Conservation (phyloP, 2,329 filamentous ascomycete genomes). For the Orbilia javanica region DNA sequence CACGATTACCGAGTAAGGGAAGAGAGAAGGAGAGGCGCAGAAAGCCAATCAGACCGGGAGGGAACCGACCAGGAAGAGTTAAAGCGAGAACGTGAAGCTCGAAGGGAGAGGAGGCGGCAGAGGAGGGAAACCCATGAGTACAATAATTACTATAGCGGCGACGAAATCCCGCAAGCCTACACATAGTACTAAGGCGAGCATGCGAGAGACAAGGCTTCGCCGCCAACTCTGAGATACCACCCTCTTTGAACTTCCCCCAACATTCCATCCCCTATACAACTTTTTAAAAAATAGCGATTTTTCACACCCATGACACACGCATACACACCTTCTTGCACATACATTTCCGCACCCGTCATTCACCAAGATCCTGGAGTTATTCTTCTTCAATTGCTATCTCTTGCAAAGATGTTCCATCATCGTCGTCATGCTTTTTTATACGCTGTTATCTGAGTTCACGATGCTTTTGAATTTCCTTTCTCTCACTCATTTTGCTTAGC, state of each 20-base stretch:
- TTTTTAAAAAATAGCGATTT: conserved; percentile 22
- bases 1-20: conserved; percentile 41
- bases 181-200: conserved; percentile 14
- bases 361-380: conserved; percentile 13
- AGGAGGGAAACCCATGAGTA: conserved; percentile 47
- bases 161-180: conserved; percentile 44
- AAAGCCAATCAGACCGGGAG: conserved; percentile 46
- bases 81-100: conserved; percentile 46
- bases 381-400: not conserved
- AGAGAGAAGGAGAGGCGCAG: conserved; percentile 28
- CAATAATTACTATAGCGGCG: conserved; percentile 47
- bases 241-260: not conserved
- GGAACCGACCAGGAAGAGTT: conserved; percentile 35
- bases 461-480: not conserved
- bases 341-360: not conserved
- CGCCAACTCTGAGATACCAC: not conserved
- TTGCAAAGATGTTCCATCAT: conserved; percentile 6
- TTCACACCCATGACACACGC: conserved; percentile 5
- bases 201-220: not conserved
- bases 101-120: conserved; percentile 46
- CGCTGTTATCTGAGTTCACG: conserved; percentile 19
- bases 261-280: conserved; percentile 1
- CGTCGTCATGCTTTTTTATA: not conserved
- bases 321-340: conserved; percentile 16
- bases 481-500: conserved; percentile 1